Evolutionary conservation across 768 basidiomycete species (phyloP).

Genomic region (Pholiota microspora): DNA sequence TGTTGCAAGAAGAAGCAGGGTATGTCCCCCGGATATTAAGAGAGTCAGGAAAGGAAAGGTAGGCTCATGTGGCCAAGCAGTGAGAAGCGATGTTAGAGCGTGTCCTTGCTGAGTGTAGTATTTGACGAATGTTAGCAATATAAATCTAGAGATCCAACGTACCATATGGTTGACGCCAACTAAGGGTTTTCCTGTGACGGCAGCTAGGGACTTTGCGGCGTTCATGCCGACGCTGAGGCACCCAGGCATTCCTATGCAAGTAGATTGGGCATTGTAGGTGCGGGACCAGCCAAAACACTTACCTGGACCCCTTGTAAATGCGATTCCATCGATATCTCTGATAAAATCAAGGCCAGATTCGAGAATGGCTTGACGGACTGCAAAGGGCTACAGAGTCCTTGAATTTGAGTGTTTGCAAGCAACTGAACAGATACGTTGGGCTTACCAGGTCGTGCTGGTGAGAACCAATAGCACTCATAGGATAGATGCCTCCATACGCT

Average conservation of each 20-base stretch:
- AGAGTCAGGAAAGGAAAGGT: constrained; percentile 86
- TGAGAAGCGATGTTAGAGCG: constrained; percentile 77
- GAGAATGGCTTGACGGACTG: constrained; percentile 62
- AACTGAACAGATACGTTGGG: not conserved
- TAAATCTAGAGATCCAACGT: constrained; percentile 12
- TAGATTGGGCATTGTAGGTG: not conserved
- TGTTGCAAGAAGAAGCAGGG: constrained; percentile 75
- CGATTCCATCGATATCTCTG: constrained; percentile 77
- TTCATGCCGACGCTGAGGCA: constrained; percentile 79
- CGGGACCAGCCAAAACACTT: constrained; percentile 6
- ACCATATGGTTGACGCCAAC: constrained; percentile 98
- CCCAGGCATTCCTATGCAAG: constrained; percentile 64
- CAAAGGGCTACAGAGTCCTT: constrained; percentile 55
- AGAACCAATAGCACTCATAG: constrained; percentile 68
- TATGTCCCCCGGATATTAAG: constrained; percentile 93
- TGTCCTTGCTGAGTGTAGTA: constrained; percentile 78
- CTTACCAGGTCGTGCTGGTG: constrained; percentile 80
- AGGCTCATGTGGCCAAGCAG: constrained; percentile 46
- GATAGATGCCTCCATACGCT: constrained; percentile 72
- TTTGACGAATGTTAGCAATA: constrained; percentile 4
- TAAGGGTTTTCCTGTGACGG: constrained; percentile 72
- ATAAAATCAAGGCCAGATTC: constrained; percentile 58
- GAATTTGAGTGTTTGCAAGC: not conserved
- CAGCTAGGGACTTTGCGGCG: constrained; percentile 84
- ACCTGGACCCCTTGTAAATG: constrained; percentile 90